Conservation (phyloP, 257 asterid species). For the Misopates orontium region DNA sequence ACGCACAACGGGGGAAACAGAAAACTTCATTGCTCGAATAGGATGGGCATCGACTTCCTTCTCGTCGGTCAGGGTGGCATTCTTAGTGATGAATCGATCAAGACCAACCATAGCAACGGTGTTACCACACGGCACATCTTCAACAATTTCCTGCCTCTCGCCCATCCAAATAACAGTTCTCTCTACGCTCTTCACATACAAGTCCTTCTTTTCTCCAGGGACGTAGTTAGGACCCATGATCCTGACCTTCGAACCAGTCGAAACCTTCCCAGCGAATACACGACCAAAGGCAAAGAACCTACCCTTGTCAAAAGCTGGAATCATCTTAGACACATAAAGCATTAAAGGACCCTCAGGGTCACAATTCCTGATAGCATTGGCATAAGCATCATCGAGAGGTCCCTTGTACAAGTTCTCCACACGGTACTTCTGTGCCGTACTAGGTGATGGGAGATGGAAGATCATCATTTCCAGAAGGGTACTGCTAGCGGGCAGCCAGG, state of each 20-base stretch:
- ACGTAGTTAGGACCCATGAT: constrained; percentile 45
- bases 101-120: constrained; percentile 45
- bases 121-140: constrained; percentile 47
- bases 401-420: constrained; percentile 47
- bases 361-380: constrained; percentile 40
- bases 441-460: constrained; percentile 41
- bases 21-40: constrained; percentile 43
- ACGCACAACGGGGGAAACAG: constrained; percentile 42
- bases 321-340: constrained; percentile 49
- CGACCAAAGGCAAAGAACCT: constrained; percentile 49
- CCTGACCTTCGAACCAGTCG: constrained; percentile 46
- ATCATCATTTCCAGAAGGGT: constrained; percentile 49
- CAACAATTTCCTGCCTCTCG: constrained; percentile 41
- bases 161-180: constrained; percentile 42
- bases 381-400: constrained; percentile 40
- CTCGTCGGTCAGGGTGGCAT: constrained; percentile 43
- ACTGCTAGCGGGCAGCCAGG: constrained; percentile 41
- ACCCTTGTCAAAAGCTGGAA: constrained; percentile 46
- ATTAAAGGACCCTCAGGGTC: constrained; percentile 45
- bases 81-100: constrained; percentile 41
- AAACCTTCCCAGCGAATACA: constrained; percentile 34
- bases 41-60: constrained; percentile 49
- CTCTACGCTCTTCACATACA: constrained; percentile 34
- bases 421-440: constrained; percentile 42
- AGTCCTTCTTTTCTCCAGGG: constrained; percentile 37